Evolutionary conservation across 768 basidiomycete species (phyloP), one percentile per base, ranked within the genome.

Genomic region (Tylopilus plumbeoviolaceoides): DNA sequence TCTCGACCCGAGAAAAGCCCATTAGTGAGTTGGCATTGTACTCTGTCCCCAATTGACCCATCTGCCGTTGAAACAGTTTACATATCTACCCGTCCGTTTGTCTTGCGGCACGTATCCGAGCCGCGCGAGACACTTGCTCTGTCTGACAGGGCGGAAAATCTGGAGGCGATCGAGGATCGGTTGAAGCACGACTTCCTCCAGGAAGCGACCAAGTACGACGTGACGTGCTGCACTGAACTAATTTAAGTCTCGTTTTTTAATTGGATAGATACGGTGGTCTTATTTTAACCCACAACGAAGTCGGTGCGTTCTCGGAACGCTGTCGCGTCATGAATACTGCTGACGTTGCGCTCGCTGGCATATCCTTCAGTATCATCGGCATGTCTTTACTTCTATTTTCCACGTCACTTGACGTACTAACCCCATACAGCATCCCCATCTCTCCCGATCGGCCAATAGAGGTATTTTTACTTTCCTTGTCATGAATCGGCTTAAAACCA

Each of bases 1-100:
- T 98, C 70, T 97, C 89, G 28, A 97, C 95, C 12, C 80, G 97
- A 59, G 97, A 99, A 70, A 97, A 98, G 65, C 94, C 95, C 5
- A 83, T 95, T 48, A 83, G 93, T 92, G 69, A 55, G 84, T 75
- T 23, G 33, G 9, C 36, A 20, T 27, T 33, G 27, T 45, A 12
- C 17, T 10, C 27, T 7, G 11, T 6, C 25, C 40, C 5, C 21
- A 4, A 35, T 42, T 57, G 47, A 46, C 60, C 35, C 18, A 44
- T 27, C 23, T n/a, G 47, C n/a, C 27, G 18, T 42, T 38, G 41
- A 21, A 44, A 47, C 51, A 72, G 84, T 92, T 40, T 92, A 91
- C 65, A 91, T 95, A 54, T 91, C 89, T 41, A 91, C 89, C 4
- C 83, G 92, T 42, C 93, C 97, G 0, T 98, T 95, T 65, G 94